Percentiles rank a stretch among this genome's conserved stretches.
These are phyloP conservation scores for Cystofilobasidium ferigula DNA, from an alignment of 768 basidiomycete species.

Conservation along the genomic window DNA sequence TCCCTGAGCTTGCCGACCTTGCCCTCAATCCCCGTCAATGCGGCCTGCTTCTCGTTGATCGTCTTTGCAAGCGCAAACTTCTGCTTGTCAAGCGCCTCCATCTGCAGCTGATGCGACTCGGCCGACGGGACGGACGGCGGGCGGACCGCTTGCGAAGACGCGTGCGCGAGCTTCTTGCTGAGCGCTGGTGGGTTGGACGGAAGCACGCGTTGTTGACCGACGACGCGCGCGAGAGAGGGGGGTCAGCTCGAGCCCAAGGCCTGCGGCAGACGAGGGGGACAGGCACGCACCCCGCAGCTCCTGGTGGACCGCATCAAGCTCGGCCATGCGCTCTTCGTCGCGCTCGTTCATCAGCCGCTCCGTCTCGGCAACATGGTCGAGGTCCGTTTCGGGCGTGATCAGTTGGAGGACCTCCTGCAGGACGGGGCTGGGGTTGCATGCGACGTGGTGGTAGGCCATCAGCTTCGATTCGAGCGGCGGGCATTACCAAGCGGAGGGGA, in stretches of 20 bases:
- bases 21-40: neutral
- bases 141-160: neutral
- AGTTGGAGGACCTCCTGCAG: conserved; percentile 18
- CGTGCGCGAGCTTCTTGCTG: conserved; percentile 4
- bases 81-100: neutral
- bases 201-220: conserved; percentile 4
- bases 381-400: conserved; percentile 9
- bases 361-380: conserved; percentile 18
- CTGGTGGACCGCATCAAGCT: conserved; percentile 11
- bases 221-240: neutral
- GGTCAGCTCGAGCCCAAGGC: neutral
- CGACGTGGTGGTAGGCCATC: neutral
- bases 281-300: conserved; percentile 14
- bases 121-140: conserved; percentile 7
- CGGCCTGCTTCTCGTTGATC: conserved; percentile 11
- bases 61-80: conserved; percentile 3
- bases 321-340: conserved; percentile 11
- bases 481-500: neutral
- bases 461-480: neutral
- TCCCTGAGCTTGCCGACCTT: conserved; percentile 1
- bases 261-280: neutral
- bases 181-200: neutral
- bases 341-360: conserved; percentile 14
- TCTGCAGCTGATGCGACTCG: conserved; percentile 1
- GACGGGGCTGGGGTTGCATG: conserved; percentile 7